Conservation (phyloP, 2,329 filamentous ascomycete species). For the Lasiodiplodia sp. region DNA sequence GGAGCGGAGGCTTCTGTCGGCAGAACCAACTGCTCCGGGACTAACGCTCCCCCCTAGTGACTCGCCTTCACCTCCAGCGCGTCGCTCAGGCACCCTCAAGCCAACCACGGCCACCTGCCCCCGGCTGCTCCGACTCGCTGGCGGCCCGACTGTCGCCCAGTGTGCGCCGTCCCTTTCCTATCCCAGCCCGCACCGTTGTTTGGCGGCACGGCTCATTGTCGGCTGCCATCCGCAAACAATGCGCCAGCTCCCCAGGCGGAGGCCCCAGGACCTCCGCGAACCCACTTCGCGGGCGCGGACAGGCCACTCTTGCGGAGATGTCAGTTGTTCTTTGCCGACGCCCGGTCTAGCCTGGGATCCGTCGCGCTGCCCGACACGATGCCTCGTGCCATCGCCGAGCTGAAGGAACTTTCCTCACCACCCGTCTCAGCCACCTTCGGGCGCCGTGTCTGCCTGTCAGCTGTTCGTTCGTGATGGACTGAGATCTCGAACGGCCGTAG, state of each 20-base stretch:
- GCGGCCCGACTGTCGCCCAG: constrained; percentile 10
- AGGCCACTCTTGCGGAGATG: constrained; percentile 4
- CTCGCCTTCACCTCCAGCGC: not conserved
- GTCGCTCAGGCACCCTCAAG: constrained; percentile 7
- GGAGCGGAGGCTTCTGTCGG: constrained; percentile 17
- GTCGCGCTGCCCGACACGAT: constrained; percentile 9
- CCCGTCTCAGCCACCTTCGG: not conserved
- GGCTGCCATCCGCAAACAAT: not conserved
- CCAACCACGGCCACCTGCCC: constrained; percentile 9
- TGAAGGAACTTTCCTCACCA: not conserved
- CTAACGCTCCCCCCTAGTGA: constrained; percentile 1
- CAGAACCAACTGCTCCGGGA: constrained; percentile 1
- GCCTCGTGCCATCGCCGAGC: not conserved
- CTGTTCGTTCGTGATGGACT: not conserved
- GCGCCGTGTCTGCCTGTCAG: not conserved
- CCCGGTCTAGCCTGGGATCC: not conserved
- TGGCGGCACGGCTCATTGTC: constrained; percentile 23
- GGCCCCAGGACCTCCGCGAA: constrained; percentile 24
- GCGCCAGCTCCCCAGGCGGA: constrained; percentile 14
- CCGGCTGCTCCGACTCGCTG: constrained; percentile 1
- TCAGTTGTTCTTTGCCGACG: not conserved
- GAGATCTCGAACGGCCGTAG: not conserved
- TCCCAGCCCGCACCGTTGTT: constrained; percentile 8
- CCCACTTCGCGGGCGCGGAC: constrained; percentile 3
- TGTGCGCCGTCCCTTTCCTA: constrained; percentile 1